phyloP scores from a whole-genome alignment of 163 green algal species.

The Coccomyxa subellipsoidea region DNA sequence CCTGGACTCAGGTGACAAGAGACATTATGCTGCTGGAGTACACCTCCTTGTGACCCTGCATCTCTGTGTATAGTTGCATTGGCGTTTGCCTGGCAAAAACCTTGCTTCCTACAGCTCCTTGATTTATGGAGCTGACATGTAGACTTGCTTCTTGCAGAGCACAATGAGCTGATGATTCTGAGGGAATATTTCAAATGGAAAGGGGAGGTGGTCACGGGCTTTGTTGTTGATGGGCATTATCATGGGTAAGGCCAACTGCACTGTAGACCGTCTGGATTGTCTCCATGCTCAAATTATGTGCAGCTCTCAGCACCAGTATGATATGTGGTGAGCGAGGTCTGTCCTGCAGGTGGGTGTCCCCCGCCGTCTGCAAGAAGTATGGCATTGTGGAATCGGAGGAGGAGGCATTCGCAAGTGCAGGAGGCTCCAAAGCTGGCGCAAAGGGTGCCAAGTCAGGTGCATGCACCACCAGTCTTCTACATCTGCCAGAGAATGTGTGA shows the following conservation, averaged over 20 bases:
- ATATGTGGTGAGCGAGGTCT: not conserved
- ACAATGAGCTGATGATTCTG: constrained; percentile 25
- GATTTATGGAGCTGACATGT: not conserved
- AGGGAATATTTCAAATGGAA: constrained; percentile 41
- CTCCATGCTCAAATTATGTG: not conserved
- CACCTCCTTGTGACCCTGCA: not conserved
- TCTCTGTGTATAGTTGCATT: no score
- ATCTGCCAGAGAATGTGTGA: no score
- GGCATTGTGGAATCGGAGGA: constrained; percentile 39
- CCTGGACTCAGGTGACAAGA: not conserved
- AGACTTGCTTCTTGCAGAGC: not conserved
- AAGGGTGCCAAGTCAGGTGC: not conserved
- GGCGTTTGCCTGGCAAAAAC: no score
- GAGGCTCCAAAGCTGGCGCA: not conserved
- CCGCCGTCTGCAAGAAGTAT: constrained; percentile 34
- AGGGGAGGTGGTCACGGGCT: constrained; percentile 19
- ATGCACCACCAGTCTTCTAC: no score
- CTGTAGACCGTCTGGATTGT: not conserved
- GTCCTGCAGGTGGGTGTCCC: constrained; percentile 45
- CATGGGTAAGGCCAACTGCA: constrained; percentile 7
- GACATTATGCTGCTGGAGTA: not conserved
- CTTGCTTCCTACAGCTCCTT: not conserved
- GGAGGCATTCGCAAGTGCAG: constrained; percentile 20
- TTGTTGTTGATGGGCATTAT: constrained; percentile 44
- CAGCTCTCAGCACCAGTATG: not conserved